phyloP scores from a whole-genome alignment of 805 yeast species.

The Cyberlindnera euphorbiae region DNA sequence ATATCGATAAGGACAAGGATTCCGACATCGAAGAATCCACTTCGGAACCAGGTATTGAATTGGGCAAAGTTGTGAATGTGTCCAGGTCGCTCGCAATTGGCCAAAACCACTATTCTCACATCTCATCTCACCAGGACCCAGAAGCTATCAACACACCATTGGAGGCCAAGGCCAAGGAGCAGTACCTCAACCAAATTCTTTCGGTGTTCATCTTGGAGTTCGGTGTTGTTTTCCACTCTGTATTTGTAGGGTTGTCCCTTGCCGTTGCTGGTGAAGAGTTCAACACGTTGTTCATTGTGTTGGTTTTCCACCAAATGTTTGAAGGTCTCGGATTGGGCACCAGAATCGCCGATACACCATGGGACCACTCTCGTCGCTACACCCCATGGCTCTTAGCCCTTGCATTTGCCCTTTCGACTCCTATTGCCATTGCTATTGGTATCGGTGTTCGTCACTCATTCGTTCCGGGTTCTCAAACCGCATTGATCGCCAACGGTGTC shows the following conservation, averaged over 20 bases:
- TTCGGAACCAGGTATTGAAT: background rate
- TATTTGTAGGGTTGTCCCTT: conserved; percentile 72
- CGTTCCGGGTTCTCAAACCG: conserved; percentile 51
- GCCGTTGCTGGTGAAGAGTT: conserved; percentile 79
- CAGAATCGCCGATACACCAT: conserved; percentile 53
- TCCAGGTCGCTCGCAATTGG: conserved; percentile 23
- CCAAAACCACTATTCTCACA: conserved; percentile 40
- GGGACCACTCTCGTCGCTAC: conserved; percentile 31
- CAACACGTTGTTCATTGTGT: conserved; percentile 62
- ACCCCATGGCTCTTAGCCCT: conserved; percentile 58
- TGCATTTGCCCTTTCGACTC: conserved; percentile 56
- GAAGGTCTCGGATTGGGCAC: conserved; percentile 87
- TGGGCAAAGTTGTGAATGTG: conserved; percentile 10
- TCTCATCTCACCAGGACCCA: conserved; percentile 39
- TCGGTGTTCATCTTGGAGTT: conserved; percentile 62
- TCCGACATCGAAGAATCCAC: background rate
- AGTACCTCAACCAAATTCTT: conserved; percentile 51
- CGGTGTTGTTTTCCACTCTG: conserved; percentile 79
- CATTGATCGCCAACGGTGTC: conserved; percentile 63
- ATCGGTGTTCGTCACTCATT: conserved; percentile 65
- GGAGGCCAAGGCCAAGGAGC: conserved; percentile 34
- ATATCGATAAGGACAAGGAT: conserved; percentile 18
- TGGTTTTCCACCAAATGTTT: conserved; percentile 72
- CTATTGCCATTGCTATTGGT: conserved; percentile 75
- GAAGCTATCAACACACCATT: conserved; percentile 36